phyloP scores from a whole-genome alignment of 2,329 filamentous ascomycete genomes.

The Colletotrichum siamense region DNA sequence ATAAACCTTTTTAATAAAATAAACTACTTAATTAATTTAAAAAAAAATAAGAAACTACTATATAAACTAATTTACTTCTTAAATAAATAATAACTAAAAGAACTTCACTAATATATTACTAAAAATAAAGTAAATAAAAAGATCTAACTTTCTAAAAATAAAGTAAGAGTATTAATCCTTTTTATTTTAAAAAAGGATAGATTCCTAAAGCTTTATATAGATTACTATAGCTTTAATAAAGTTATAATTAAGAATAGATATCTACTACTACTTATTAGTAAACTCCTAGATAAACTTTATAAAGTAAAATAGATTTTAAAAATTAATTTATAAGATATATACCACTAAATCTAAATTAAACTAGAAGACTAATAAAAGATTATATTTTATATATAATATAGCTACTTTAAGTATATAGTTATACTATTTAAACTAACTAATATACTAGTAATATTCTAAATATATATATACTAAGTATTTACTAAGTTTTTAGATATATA shows the following conservation, averaged over 20 bases:
- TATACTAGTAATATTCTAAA: background rate
- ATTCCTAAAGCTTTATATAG: background rate
- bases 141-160: background rate
- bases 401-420: background rate
- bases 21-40: background rate
- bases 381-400: background rate
- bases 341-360: background rate
- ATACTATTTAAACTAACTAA: background rate
- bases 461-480: background rate
- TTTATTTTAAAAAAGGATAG: background rate
- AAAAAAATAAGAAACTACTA: background rate
- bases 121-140: background rate
- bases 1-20: background rate
- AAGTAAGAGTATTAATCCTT: background rate
- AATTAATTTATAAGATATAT: background rate
- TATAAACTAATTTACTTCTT: background rate
- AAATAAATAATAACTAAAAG: background rate
- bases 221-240: background rate
- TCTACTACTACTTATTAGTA: background rate
- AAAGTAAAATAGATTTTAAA: background rate
- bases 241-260: background rate
- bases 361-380: background rate
- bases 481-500: background rate
- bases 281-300: background rate
- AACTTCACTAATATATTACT: background rate